These are phyloP conservation scores for Exsudoporus frostii DNA, from an alignment of 768 basidiomycete genomes.

Conservation along the genomic window DNA sequence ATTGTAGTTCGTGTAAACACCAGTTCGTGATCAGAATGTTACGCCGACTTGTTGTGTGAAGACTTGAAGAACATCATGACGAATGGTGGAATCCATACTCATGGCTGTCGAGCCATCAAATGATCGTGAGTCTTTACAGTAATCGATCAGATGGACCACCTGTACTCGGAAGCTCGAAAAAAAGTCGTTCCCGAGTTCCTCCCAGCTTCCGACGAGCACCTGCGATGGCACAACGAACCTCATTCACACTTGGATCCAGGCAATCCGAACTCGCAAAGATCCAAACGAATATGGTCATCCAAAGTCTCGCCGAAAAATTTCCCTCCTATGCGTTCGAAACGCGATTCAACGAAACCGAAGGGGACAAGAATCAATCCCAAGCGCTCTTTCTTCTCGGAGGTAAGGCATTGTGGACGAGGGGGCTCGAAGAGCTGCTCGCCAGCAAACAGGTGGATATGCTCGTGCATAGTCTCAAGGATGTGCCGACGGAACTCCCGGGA, in stretches of 20 bases:
- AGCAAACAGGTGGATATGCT: conserved; percentile 81
- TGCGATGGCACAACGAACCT: conserved; percentile 34
- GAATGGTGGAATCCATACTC: background rate
- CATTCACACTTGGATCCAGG: conserved; percentile 78
- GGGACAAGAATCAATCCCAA: conserved; percentile 87
- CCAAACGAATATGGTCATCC: conserved; percentile 81
- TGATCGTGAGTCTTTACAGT: too few relatives aligned
- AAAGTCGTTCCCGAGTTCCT: background rate
- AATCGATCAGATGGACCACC: background rate
- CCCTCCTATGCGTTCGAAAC: conserved; percentile 50
- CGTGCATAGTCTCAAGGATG: conserved; percentile 90
- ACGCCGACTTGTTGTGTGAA: background rate
- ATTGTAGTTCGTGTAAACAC: background rate
- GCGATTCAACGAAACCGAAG: conserved; percentile 67
- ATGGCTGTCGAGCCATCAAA: background rate
- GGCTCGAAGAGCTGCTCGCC: conserved; percentile 83
- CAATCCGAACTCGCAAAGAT: conserved; percentile 85
- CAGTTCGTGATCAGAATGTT: background rate
- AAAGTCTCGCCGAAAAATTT: conserved; percentile 54
- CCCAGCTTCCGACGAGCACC: background rate
- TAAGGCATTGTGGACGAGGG: conserved; percentile 95
- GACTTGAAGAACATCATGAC: background rate
- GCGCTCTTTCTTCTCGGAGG: conserved; percentile 87
- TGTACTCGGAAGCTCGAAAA: background rate
- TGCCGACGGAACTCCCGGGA: conserved; percentile 82